Base-by-base conservation (phyloP, 2,329 filamentous ascomycete species). In the Penicillium sp. region DNA sequence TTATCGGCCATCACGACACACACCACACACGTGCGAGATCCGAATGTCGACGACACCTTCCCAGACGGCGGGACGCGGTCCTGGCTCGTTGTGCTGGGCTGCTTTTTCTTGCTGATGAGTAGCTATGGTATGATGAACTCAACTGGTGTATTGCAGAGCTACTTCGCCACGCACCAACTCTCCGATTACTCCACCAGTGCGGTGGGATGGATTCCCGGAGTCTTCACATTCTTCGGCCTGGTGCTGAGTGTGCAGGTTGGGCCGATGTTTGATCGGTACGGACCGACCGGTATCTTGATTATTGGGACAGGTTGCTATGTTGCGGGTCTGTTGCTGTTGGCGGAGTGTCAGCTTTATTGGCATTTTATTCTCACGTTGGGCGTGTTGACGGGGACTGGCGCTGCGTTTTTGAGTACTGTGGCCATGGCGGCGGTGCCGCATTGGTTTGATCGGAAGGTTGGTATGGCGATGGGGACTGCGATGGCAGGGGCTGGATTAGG, bases 251-350 rank as follows among this genome's bases (percentile, higher is more conserved):
- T 82, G 16, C 77, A 79, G 52, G 71, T 80, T 6, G 80, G 80
- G 0, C 80, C 80, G 0, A 59, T 82, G n/a, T 79, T 81, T 55
- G 80, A 82, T 52, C 70, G 71, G 1, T 77, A 81, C 48, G 80
- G 80, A 0, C 77, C 80, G 0, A 72, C 69, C 3, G 62, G 74
- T 18, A 71, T 82, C 11, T 71, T 74, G 1, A 67, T 76, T 3
- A 54, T 70, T 0, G 79, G 78, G 1, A 72, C 73, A 3, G 64
- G 59, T 1, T 60, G 70, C 1, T 78, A 77, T 37, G 60, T 78
- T 0, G 64, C 71, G 2, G 72, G 74, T 48, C 71, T 81, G 29
- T 68, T 82, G 23, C 56, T 81, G 13, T 68, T 81, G 28, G 80
- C 76, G 0, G 75, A 81, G 48, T 82, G 79, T 56, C 68, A 59